Conservation (phyloP, 2,329 filamentous ascomycete genomes). For the Sporothrix variecibatus region DNA sequence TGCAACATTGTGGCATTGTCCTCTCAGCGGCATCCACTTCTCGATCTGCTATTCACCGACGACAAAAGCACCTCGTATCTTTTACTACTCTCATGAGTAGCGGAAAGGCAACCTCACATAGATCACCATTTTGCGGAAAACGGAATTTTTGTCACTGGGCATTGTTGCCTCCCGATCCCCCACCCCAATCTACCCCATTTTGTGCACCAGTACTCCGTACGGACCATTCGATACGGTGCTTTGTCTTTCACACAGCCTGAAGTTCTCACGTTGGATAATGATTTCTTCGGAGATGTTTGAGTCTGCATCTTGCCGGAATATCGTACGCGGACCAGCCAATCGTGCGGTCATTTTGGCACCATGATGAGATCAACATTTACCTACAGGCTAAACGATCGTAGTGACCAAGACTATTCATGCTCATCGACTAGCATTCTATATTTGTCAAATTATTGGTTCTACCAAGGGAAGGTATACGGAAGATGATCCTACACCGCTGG, state of each 20-base stretch:
- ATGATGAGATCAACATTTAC: not conserved
- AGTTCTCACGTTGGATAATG: not conserved
- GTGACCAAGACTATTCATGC: not conserved
- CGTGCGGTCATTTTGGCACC: not conserved
- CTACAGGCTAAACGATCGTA: not conserved
- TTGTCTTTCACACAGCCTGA: not conserved
- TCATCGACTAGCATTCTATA: not conserved
- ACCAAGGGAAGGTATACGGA: too few relatives aligned
- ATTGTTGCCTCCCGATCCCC: not conserved
- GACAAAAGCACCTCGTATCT: not conserved
- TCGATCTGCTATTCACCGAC: not conserved
- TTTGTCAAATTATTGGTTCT: not conserved
- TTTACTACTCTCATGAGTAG: not conserved
- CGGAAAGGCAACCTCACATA: not conserved
- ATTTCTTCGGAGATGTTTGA: not conserved
- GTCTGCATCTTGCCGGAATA: constrained; percentile 5
- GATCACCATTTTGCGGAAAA: not conserved
- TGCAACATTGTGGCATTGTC: not conserved
- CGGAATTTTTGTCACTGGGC: not conserved
- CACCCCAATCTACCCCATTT: not conserved
- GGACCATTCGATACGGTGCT: not conserved
- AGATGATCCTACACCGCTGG: not conserved
- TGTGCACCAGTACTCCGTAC: not conserved
- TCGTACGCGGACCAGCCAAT: not conserved
- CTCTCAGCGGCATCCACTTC: not conserved